A percentile compares a stretch with the other conserved stretches of the same genome.
These are phyloP conservation scores for Hypoxylon lienhwacheense DNA, from an alignment of 495 filamentous ascomycete genomes.

Conservation along the genomic window DNA sequence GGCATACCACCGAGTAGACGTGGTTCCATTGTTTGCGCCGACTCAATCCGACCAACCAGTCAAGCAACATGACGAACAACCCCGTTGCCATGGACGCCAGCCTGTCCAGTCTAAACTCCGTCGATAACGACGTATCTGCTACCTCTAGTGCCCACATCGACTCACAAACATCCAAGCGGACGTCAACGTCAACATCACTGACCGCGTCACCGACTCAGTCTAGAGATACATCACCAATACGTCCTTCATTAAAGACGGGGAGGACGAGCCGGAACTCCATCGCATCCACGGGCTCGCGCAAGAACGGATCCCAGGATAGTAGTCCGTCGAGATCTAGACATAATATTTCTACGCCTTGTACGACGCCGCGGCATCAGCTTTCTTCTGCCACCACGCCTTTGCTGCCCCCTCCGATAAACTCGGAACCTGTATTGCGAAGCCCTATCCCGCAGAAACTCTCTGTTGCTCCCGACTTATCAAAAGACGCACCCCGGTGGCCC, in stretches of 20 bases:
- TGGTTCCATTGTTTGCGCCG: conserved; percentile 38
- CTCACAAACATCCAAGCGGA: conserved; percentile 43
- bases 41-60: conserved; percentile 21
- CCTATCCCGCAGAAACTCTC: conserved; percentile 63
- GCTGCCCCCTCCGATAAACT: conserved; percentile 54
- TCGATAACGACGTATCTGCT: conserved; percentile 36
- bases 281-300: conserved; percentile 58
- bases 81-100: conserved; percentile 38
- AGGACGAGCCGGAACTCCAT: conserved; percentile 30
- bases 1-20: conserved; percentile 33
- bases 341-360: conserved; percentile 58
- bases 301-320: conserved; percentile 66
- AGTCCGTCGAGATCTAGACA: conserved; percentile 64
- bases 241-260: conserved; percentile 38
- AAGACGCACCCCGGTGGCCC: conserved; percentile 64
- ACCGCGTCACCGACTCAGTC: conserved; percentile 52
- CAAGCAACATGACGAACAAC: conserved; percentile 34
- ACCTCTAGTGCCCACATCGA: conserved; percentile 38
- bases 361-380: conserved; percentile 62
- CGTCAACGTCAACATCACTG: conserved; percentile 52
- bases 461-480: conserved; percentile 55
- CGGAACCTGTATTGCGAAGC: conserved; percentile 61
- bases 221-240: conserved; percentile 54
- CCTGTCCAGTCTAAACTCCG: conserved; percentile 35
- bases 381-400: conserved; percentile 64